These are phyloP conservation scores for Petunia axillaris DNA, from an alignment of 257 asterid genomes.

Conservation along the genomic window DNA sequence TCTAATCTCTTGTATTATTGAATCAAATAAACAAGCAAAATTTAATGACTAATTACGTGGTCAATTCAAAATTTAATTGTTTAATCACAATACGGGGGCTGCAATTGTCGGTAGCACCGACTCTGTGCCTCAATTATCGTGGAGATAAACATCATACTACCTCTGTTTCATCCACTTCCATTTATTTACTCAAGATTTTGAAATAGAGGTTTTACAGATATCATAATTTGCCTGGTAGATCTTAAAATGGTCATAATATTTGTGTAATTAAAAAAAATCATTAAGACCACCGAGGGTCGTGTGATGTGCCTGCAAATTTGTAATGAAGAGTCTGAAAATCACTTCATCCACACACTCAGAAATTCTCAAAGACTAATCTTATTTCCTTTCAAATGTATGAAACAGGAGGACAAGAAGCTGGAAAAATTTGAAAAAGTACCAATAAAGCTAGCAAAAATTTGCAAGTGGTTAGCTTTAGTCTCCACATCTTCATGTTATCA, in stretches of 20 bases:
- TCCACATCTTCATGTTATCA: slow-evolving; percentile 2
- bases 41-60: too few relatives aligned
- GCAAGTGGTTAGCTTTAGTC: not conserved
- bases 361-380: not conserved
- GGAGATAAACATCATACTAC: too few relatives aligned
- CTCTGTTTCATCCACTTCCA: too few relatives aligned
- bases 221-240: too few relatives aligned
- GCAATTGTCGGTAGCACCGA: not conserved
- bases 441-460: not conserved
- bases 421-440: not conserved
- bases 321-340: not conserved
- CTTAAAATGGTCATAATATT: too few relatives aligned
- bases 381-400: slow-evolving; percentile 16
- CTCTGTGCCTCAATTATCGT: not conserved
- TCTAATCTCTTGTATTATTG: too few relatives aligned
- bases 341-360: not conserved
- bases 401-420: not conserved
- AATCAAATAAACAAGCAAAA: too few relatives aligned
- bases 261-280: not conserved
- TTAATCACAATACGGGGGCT: too few relatives aligned
- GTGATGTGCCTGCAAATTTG: not conserved
- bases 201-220: too few relatives aligned
- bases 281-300: not conserved
- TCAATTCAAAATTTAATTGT: too few relatives aligned
- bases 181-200: too few relatives aligned